Percentiles rank a stretch among this genome's conserved stretches.
phyloP scores from a whole-genome alignment of 495 filamentous ascomycete genomes.

The Talaromyces thailandensis region DNA sequence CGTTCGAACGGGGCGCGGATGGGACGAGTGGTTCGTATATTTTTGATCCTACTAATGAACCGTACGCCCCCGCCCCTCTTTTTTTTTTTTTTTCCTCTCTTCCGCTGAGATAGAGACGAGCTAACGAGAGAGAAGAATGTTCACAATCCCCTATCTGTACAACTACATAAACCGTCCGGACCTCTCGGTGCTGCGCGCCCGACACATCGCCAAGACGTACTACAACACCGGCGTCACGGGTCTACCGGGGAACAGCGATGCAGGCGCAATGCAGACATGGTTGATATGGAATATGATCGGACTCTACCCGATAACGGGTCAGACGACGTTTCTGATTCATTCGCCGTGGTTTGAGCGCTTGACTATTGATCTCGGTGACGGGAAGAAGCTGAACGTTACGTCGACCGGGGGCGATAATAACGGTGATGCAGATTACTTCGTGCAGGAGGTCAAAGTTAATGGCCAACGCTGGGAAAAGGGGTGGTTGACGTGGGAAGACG shows the following conservation, averaged over 20 bases:
- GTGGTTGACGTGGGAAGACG: slow-evolving; percentile 47
- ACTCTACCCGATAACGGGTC: slow-evolving; percentile 45
- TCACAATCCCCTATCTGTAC: slow-evolving; percentile 63
- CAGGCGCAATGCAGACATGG: slow-evolving; percentile 53
- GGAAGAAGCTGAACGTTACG: slow-evolving; percentile 35
- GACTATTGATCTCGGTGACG: slow-evolving; percentile 37
- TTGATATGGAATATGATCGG: slow-evolving; percentile 54
- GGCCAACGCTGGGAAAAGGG: slow-evolving; percentile 38
- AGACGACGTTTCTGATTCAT: slow-evolving; percentile 47
- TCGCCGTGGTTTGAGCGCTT: slow-evolving; percentile 47
- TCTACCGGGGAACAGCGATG: slow-evolving; percentile 50
- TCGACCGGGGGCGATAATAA: slow-evolving; percentile 34
- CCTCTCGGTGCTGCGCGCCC: slow-evolving; percentile 29
- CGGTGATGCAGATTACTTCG: slow-evolving; percentile 29
- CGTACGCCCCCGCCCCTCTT: slow-evolving; percentile 19
- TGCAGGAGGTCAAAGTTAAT: slow-evolving; percentile 42
- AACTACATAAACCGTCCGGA: slow-evolving; percentile 57
- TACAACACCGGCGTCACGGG: slow-evolving; percentile 29
- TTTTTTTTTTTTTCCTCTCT: too few relatives aligned
- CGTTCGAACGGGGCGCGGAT: slow-evolving; percentile 37
- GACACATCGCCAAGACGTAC: slow-evolving; percentile 28
- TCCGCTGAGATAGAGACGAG: too few relatives aligned
- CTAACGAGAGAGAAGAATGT: slow-evolving; percentile 26
- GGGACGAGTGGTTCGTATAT: slow-evolving; percentile 46
- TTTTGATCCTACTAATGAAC: slow-evolving; percentile 62